phyloP scores from a whole-genome alignment of 768 basidiomycete species.

The Pisolithus sp. region DNA sequence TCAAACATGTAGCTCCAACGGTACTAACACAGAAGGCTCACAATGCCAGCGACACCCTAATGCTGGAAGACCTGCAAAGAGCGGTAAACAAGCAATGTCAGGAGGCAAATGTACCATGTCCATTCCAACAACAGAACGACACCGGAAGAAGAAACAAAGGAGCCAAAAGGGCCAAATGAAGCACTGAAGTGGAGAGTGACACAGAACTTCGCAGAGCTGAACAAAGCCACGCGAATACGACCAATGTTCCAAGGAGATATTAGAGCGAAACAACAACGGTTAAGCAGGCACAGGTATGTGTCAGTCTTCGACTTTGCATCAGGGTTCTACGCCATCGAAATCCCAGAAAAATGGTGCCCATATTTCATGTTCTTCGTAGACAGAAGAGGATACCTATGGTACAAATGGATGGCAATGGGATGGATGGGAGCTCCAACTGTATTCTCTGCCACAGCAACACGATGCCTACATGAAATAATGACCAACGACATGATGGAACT shows the following conservation, averaged over 20 bases:
- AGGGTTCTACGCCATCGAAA: no score
- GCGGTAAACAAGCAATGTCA: constrained; percentile 20
- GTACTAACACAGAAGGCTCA: constrained; percentile 34
- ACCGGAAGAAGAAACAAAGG: background rate
- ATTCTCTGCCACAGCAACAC: no score
- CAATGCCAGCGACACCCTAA: constrained; percentile 18
- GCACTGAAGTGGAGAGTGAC: background rate
- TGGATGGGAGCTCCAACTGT: no score
- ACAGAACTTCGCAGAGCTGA: background rate
- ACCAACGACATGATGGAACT: no score
- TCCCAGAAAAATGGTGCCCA: no score
- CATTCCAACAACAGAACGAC: background rate
- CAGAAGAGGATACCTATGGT: no score
- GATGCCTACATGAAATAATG: no score
- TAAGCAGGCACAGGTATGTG: no score
- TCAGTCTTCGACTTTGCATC: no score
- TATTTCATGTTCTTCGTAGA: no score
- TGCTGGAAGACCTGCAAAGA: constrained; percentile 29
- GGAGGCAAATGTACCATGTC: background rate
- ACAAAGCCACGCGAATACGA: background rate
- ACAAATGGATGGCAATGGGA: no score
- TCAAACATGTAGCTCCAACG: constrained; percentile 10
- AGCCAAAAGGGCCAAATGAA: background rate
- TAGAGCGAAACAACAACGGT: no score
- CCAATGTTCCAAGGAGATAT: background rate